A percentile compares a stretch with the other conserved stretches of the same genome.
Evolutionary conservation across 768 basidiomycete genomes (phyloP).

Genomic region (Hirschioporus abietinus): DNA sequence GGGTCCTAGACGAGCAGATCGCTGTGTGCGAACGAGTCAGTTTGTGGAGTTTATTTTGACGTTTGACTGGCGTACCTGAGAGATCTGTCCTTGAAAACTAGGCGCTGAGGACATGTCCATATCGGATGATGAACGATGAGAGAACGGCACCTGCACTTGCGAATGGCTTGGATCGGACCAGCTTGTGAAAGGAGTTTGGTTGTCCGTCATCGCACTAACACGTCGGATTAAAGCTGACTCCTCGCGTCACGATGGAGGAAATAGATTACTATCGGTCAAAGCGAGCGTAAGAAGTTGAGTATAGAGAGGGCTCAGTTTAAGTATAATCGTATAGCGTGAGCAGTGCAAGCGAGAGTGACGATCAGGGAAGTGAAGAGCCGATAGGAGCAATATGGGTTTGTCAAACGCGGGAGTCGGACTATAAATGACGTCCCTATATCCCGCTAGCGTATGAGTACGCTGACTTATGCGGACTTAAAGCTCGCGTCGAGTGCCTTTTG

Average conservation of each 20-base stretch:
- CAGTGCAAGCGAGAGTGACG: neutral
- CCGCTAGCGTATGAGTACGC: neutral
- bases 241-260: neutral
- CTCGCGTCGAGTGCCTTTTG: neutral
- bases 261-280: neutral
- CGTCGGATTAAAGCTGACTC: neutral
- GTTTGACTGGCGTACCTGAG: neutral
- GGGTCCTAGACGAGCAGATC: neutral
- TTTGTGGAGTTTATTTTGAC: neutral
- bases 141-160: neutral
- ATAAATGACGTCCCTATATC: conserved; percentile 1
- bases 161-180: neutral
- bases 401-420: conserved; percentile 1
- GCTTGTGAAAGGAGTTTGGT: neutral
- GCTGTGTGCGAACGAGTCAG: neutral
- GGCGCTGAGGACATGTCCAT: neutral
- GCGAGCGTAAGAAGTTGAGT: neutral
- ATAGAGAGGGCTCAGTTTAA: neutral
- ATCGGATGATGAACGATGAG: neutral
- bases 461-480: conserved; percentile 1
- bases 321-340: neutral
- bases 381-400: neutral
- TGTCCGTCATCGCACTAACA: neutral
- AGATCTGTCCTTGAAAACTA: neutral
- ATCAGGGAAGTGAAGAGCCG: neutral